A percentile compares a stretch with the other conserved stretches of the same genome.
Evolutionary conservation across 2,329 filamentous ascomycete species (phyloP).

Genomic region (Sporothrix inflata): DNA sequence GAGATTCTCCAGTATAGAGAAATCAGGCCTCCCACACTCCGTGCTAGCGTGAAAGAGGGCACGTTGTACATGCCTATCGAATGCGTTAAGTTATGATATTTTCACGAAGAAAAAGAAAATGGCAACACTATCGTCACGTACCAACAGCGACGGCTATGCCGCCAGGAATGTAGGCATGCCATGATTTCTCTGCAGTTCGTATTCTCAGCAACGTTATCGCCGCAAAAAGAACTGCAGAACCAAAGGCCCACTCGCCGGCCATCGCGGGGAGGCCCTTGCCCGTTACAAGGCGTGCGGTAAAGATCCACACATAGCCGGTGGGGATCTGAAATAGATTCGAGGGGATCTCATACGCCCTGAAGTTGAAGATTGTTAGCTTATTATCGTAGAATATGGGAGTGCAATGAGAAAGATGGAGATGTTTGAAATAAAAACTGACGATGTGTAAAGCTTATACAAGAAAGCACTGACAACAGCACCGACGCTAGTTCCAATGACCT

Average conservation of each 20-base stretch:
- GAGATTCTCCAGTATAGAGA: constrained; percentile 76
- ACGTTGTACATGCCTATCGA: constrained; percentile 89
- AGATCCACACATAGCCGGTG: constrained; percentile 96
- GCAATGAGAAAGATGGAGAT: background rate
- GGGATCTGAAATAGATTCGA: constrained; percentile 91
- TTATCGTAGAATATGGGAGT: background rate
- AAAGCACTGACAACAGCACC: constrained; percentile 85
- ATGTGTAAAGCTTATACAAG: constrained; percentile 86
- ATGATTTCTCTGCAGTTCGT: constrained; percentile 57
- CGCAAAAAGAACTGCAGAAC: constrained; percentile 75
- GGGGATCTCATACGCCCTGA: constrained; percentile 81
- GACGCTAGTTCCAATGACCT: constrained; percentile 84
- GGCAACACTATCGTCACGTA: constrained; percentile 46
- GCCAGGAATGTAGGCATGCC: constrained; percentile 80
- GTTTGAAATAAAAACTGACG: constrained; percentile 43
- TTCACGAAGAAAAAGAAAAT: background rate
- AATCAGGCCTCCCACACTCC: constrained; percentile 75
- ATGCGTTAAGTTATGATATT: background rate
- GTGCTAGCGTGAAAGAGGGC: constrained; percentile 89
- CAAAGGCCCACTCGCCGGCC: constrained; percentile 78
- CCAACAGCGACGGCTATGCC: constrained; percentile 95
- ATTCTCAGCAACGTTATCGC: constrained; percentile 71
- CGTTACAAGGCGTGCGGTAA: constrained; percentile 90
- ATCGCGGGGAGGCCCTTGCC: constrained; percentile 84
- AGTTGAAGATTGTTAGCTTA: background rate